These are phyloP conservation scores for Brassica juncea DNA, from an alignment of 345 rosid species.

Conservation along the genomic window DNA sequence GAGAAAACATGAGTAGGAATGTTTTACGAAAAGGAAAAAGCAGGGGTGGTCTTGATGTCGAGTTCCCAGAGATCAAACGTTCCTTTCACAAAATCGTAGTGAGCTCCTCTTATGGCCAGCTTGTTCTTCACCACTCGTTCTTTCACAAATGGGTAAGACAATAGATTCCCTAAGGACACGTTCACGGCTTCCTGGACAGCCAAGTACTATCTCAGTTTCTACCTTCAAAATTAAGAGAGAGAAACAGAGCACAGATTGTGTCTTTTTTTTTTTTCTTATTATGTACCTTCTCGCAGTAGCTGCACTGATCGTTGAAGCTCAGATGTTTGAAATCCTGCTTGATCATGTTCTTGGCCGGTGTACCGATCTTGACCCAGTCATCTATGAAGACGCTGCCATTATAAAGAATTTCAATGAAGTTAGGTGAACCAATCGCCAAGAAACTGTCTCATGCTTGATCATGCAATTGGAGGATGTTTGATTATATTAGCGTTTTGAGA, in stretches of 20 bases:
- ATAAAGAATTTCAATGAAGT: conserved; percentile 10
- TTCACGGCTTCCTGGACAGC: conserved; percentile 71
- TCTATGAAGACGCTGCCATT: conserved; percentile 79
- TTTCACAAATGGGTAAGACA: conserved; percentile 81
- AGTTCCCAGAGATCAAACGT: conserved; percentile 79
- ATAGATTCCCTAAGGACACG: conserved; percentile 65
- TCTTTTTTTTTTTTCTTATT: neutral
- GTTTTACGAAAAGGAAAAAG: conserved; percentile 35
- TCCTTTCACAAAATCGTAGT: conserved; percentile 73
- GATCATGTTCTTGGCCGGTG: conserved; percentile 75
- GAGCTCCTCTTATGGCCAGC: conserved; percentile 63
- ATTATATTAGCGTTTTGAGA: neutral
- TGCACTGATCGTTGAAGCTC: conserved; percentile 68
- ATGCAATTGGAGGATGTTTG: neutral
- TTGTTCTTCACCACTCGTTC: conserved; percentile 55
- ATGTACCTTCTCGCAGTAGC: conserved; percentile 74
- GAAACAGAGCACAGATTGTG: neutral
- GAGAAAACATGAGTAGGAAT: neutral
- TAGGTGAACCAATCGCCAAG: conserved; percentile 12
- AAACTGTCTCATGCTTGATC: conserved; percentile 1
- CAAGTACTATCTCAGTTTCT: neutral
- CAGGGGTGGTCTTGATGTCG: conserved; percentile 49
- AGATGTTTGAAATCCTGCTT: conserved; percentile 46
- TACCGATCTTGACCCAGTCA: conserved; percentile 77
- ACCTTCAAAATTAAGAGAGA: neutral